A percentile compares a stretch with the other conserved stretches of the same genome.
phyloP scores from a whole-genome alignment of 345 rosid species.

The Citrus sp. region DNA sequence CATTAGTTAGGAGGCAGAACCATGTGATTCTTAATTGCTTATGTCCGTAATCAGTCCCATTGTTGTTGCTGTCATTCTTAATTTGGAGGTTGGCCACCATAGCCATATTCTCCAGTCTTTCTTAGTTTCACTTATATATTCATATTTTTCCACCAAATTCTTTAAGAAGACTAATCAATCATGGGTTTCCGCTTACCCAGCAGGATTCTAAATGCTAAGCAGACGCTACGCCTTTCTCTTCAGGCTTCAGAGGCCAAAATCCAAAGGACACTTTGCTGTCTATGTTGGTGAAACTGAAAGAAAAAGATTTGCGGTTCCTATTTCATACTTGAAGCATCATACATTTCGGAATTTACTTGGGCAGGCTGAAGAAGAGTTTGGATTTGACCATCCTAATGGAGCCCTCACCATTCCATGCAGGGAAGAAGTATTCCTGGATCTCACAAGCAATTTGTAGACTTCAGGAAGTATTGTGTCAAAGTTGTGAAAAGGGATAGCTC shows the following conservation, averaged over 20 bases:
- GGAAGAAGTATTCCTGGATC: no score
- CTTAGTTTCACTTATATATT: neutral
- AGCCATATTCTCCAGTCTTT: neutral
- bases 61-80: neutral
- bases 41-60: neutral
- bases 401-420: no score
- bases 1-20: neutral
- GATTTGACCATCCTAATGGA: no score
- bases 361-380: no score
- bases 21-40: conserved; percentile 9
- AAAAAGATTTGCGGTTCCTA: conserved; percentile 40
- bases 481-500: no score
- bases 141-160: neutral
- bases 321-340: conserved; percentile 25
- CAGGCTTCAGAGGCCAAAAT: neutral
- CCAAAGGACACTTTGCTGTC: conserved; percentile 48
- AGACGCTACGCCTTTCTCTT: neutral
- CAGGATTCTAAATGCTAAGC: neutral
- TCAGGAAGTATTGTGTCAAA: no score
- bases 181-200: conserved; percentile 2
- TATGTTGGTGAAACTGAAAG: conserved; percentile 36
- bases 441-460: no score
- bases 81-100: neutral
- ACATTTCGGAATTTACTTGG: no score
- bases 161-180: neutral